A percentile compares a stretch with the other conserved stretches of the same genome.
These are phyloP conservation scores for Gnaphalium uliginosum DNA, from an alignment of 129 eudicot genomes.

Conservation along the genomic window DNA sequence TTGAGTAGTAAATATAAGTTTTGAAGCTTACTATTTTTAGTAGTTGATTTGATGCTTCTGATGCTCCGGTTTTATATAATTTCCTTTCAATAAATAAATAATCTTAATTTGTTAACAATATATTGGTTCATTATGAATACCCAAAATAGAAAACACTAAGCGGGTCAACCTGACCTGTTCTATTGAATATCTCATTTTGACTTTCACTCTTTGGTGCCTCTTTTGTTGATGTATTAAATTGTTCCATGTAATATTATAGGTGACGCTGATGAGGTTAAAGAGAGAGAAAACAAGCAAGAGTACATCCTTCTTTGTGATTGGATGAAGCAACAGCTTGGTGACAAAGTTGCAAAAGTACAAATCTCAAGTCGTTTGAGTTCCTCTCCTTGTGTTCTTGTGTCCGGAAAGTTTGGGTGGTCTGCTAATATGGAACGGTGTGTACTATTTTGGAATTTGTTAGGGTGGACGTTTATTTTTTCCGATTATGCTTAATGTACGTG, in stretches of 20 bases:
- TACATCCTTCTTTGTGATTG: slow-evolving; percentile 84
- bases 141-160: background rate
- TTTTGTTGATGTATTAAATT: background rate
- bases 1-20: background rate
- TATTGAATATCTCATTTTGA: background rate
- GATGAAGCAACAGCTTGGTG: slow-evolving; percentile 97
- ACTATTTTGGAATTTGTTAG: background rate
- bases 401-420: slow-evolving; percentile 99
- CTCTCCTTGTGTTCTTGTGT: slow-evolving; percentile 96
- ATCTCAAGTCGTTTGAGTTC: slow-evolving; percentile 90
- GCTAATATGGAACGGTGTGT: slow-evolving; percentile 98
- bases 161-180: background rate
- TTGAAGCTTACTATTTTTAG: background rate
- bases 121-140: background rate
- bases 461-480: background rate
- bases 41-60: background rate
- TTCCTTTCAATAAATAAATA: too few relatives aligned
- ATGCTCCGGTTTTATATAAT: background rate
- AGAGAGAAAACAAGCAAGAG: slow-evolving; percentile 87
- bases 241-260: slow-evolving; percentile 37
- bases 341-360: slow-evolving; percentile 94
- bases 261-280: slow-evolving; percentile 88
- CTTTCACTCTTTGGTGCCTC: background rate
- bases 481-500: background rate
- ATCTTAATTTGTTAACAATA: background rate